A percentile compares a stretch with the other conserved stretches of the same genome.
Evolutionary conservation across 768 basidiomycete genomes (phyloP).

Genomic region (Lentinula guzmanii): DNA sequence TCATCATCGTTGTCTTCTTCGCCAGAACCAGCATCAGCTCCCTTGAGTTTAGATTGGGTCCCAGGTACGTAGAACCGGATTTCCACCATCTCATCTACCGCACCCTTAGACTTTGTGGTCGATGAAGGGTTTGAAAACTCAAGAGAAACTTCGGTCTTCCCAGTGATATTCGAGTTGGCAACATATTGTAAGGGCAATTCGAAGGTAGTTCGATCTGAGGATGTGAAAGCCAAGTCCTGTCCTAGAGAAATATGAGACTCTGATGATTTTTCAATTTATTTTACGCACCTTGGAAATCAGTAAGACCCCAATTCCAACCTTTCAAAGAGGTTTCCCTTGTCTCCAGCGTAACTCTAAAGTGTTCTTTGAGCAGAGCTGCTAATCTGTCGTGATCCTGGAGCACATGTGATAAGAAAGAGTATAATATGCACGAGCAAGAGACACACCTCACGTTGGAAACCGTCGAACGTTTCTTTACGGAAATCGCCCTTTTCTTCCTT

Average conservation of each 20-base stretch:
- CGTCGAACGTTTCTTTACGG: conserved; percentile 83
- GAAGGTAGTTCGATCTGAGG: conserved; percentile 84
- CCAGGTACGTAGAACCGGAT: conserved; percentile 96
- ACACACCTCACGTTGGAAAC: conserved; percentile 83
- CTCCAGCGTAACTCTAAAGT: conserved; percentile 83
- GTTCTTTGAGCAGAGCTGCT: conserved; percentile 73
- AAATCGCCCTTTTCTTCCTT: conserved; percentile 43
- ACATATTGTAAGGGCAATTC: conserved; percentile 83
- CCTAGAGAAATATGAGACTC: conserved; percentile 39
- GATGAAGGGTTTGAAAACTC: conserved; percentile 66
- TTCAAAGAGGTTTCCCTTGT: conserved; percentile 82
- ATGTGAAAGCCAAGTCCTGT: conserved; percentile 85
- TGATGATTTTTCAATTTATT: neutral
- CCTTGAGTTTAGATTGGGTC: conserved; percentile 51
- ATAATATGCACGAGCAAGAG: neutral
- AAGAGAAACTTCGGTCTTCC: conserved; percentile 97
- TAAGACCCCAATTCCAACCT: conserved; percentile 98
- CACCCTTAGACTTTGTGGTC: conserved; percentile 33
- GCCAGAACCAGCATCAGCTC: conserved; percentile 68
- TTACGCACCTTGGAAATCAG: conserved; percentile 84
- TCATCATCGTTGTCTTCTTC: conserved; percentile 61
- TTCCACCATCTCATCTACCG: conserved; percentile 87
- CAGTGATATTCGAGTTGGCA: conserved; percentile 96
- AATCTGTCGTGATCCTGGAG: conserved; percentile 85
- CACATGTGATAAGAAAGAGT: neutral